Percentiles rank a stretch among this genome's conserved stretches.
phyloP scores from a whole-genome alignment of 192 early-diverging fungal species.

The Diversispora eburnea region DNA sequence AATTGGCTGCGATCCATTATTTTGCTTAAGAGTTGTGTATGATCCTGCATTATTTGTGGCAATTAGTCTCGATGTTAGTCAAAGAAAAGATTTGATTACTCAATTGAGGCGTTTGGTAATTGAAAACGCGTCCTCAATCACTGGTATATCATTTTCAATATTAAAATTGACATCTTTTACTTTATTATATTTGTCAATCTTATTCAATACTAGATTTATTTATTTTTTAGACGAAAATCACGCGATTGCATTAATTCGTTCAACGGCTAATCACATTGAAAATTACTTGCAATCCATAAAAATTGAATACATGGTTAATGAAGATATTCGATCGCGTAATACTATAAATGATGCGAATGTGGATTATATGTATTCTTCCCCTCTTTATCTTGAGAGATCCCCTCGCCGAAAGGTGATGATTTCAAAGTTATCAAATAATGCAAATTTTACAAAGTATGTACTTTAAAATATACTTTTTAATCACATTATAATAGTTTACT shows the following conservation, averaged over 20 bases:
- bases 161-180: not conserved
- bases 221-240: not conserved
- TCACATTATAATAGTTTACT: not conserved
- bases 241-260: not conserved
- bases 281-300: not conserved
- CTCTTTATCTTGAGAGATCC: not conserved
- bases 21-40: not conserved
- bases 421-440: not conserved
- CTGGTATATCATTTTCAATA: not conserved
- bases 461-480: not conserved
- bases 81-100: not conserved
- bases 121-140: not conserved
- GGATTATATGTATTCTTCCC: slow-evolving; percentile 3
- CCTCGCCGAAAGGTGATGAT: not conserved
- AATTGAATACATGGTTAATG: no score
- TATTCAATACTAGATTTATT: not conserved
- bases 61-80: not conserved
- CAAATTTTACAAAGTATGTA: not conserved
- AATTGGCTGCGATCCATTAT: not conserved
- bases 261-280: not conserved
- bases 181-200: not conserved
- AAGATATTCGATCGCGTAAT: no score
- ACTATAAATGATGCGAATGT: not conserved
- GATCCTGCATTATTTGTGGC: slow-evolving; percentile 2
- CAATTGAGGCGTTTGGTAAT: not conserved